Conservation (phyloP, 352 stramenopile genomes). For the Globisporangium megalacanthum region DNA sequence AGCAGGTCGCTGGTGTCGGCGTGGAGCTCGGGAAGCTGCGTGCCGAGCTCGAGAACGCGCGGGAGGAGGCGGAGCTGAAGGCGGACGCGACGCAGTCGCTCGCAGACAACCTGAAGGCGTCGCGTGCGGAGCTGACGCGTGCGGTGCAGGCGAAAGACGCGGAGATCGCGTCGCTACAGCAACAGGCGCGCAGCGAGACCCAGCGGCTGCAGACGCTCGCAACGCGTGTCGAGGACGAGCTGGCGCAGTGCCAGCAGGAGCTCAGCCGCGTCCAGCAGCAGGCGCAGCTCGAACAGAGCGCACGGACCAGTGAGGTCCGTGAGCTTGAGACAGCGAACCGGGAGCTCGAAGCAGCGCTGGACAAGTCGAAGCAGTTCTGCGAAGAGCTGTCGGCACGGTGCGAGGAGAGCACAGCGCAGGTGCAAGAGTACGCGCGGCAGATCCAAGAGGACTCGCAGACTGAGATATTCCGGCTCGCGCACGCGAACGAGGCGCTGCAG, state of each 20-base stretch:
- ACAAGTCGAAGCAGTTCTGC: slow-evolving; percentile 57
- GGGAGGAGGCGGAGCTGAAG: slow-evolving; percentile 13
- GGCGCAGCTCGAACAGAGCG: slow-evolving; percentile 27
- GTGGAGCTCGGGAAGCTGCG: slow-evolving; percentile 35
- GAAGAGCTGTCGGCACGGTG: slow-evolving; percentile 54
- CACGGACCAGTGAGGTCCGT: slow-evolving; percentile 21
- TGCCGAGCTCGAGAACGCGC: slow-evolving; percentile 31
- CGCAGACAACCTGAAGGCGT: slow-evolving; percentile 10
- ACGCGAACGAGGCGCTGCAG: slow-evolving; percentile 53
- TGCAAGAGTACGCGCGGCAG: slow-evolving; percentile 55
- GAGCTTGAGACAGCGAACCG: slow-evolving; percentile 38
- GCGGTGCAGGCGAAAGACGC: slow-evolving; percentile 10
- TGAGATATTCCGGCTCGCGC: slow-evolving; percentile 56
- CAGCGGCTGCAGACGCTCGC: slow-evolving; percentile 1
- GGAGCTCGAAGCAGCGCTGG: slow-evolving; percentile 49
- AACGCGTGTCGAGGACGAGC: slow-evolving; percentile 18
- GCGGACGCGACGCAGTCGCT: slow-evolving; percentile 7
- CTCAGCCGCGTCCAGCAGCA: slow-evolving; percentile 20
- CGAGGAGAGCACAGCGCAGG: slow-evolving; percentile 56
- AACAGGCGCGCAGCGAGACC: slow-evolving; percentile 9
- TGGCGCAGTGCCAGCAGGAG: slow-evolving; percentile 27
- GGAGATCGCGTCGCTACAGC: slow-evolving; percentile 1
- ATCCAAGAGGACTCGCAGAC: slow-evolving; percentile 55
- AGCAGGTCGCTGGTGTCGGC: slow-evolving; percentile 32
- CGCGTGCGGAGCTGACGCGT: slow-evolving; percentile 4